Evolutionary conservation across 2,329 filamentous ascomycete species (phyloP).

Genomic region (Taxawa tesnikishii): DNA sequence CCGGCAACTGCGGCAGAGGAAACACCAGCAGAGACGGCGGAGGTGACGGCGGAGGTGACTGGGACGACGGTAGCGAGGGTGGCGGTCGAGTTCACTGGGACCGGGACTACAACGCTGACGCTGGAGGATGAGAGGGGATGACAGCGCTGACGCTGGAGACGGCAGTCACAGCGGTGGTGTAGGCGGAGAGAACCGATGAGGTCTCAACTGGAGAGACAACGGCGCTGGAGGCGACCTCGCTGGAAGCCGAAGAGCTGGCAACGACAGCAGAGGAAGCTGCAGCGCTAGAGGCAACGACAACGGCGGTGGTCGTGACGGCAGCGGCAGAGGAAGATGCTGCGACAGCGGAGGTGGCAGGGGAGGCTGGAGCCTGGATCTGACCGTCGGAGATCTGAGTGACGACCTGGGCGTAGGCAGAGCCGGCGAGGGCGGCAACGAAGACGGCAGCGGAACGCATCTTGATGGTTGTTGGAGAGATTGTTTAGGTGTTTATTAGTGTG

Average conservation of each 20-base stretch:
- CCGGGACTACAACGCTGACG: neutral
- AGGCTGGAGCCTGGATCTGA: slow-evolving; percentile 6
- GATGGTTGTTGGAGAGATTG: slow-evolving; percentile 1
- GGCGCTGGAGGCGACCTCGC: slow-evolving; percentile 1
- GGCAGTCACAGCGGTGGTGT: neutral
- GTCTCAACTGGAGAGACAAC: neutral
- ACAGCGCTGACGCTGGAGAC: slow-evolving; percentile 1
- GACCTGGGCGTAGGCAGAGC: slow-evolving; percentile 5
- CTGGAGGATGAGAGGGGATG: slow-evolving; percentile 1
- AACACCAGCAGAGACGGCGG: neutral
- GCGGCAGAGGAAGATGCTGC: neutral
- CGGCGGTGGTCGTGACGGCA: slow-evolving; percentile 1
- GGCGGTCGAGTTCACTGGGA: neutral
- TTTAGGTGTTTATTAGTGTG: no score
- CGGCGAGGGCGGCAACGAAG: slow-evolving; percentile 5
- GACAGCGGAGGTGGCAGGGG: slow-evolving; percentile 1
- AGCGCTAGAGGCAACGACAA: slow-evolving; percentile 2
- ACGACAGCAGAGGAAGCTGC: neutral
- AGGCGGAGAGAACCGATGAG: neutral
- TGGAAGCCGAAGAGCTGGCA: slow-evolving; percentile 1
- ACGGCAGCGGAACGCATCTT: slow-evolving; percentile 9
- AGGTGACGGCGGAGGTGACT: neutral
- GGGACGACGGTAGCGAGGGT: neutral
- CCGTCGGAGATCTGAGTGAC: slow-evolving; percentile 10
- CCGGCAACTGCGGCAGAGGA: slow-evolving; percentile 3